Conservation (phyloP, 805 yeast species). For the Danielia reshetovae region DNA sequence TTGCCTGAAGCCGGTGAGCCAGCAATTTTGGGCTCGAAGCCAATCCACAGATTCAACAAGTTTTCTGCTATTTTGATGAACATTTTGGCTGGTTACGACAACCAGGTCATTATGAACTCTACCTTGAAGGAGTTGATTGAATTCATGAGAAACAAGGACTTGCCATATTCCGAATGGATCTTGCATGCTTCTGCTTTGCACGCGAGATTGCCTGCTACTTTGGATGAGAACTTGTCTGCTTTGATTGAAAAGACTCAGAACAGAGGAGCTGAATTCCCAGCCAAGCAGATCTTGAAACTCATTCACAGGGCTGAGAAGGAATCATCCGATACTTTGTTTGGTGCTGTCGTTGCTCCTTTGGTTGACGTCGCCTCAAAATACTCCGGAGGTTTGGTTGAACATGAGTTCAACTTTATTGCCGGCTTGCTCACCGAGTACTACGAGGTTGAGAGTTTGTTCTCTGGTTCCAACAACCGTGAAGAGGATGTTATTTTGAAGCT, state of each 20-base stretch:
- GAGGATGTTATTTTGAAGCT: slow-evolving; percentile 85
- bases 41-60: slow-evolving; percentile 67
- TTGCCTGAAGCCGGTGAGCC: slow-evolving; percentile 88
- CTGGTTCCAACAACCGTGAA: slow-evolving; percentile 71
- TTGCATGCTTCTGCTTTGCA: slow-evolving; percentile 85
- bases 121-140: slow-evolving; percentile 71
- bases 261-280: slow-evolving; percentile 86
- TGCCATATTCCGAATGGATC: slow-evolving; percentile 93
- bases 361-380: slow-evolving; percentile 66
- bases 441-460: slow-evolving; percentile 72
- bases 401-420: slow-evolving; percentile 76
- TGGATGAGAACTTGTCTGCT: slow-evolving; percentile 63
- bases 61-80: slow-evolving; percentile 61
- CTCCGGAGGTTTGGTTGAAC: slow-evolving; percentile 71
- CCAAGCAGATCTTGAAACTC: slow-evolving; percentile 72
- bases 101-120: slow-evolving; percentile 88
- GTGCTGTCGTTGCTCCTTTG: slow-evolving; percentile 67
- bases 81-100: slow-evolving; percentile 88
- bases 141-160: slow-evolving; percentile 69
- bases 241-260: slow-evolving; percentile 62
- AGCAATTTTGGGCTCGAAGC: slow-evolving; percentile 74
- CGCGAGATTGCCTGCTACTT: slow-evolving; percentile 76
- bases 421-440: slow-evolving; percentile 67
- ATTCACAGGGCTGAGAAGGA: slow-evolving; percentile 61
- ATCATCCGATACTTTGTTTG: slow-evolving; percentile 38